These are phyloP conservation scores for Russula virescens DNA, from an alignment of 768 basidiomycete genomes.

Conservation along the genomic window DNA sequence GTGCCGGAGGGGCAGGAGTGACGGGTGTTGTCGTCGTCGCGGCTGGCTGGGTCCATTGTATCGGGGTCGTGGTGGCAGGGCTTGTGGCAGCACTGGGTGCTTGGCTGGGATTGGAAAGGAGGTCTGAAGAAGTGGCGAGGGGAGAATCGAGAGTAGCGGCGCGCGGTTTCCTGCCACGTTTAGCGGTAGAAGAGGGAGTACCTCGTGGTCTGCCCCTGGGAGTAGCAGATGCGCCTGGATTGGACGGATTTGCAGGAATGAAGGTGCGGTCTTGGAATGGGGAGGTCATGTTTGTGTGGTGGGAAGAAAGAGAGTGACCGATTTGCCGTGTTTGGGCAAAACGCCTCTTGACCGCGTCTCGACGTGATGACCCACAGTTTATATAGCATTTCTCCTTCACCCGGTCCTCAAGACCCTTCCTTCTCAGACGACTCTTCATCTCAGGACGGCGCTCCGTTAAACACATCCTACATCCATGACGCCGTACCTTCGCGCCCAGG, in stretches of 20 bases:
- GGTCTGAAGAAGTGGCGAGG: constrained; percentile 3
- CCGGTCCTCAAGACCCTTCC: constrained; percentile 38
- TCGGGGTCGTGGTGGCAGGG: background rate
- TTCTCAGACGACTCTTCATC: constrained; percentile 32
- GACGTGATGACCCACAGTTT: constrained; percentile 29
- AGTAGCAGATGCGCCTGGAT: constrained; percentile 7
- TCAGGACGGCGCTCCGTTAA: constrained; percentile 18
- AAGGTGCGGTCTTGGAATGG: constrained; percentile 16
- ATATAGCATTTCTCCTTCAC: constrained; percentile 36
- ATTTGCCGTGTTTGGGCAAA: background rate
- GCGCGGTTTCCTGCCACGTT: constrained; percentile 24
- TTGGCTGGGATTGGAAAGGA: constrained; percentile 4
- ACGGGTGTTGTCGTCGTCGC: background rate
- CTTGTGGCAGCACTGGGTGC: constrained; percentile 9
- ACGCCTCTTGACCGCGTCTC: background rate
- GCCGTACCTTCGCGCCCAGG: constrained; percentile 34
- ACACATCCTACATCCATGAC: constrained; percentile 19
- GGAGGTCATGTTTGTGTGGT: background rate
- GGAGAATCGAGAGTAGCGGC: constrained; percentile 10
- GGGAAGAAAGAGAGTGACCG: background rate
- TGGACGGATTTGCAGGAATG: constrained; percentile 19
- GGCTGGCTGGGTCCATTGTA: constrained; percentile 17
- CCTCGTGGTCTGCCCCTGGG: background rate
- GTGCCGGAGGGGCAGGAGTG: background rate
- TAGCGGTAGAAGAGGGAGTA: background rate